Conservation (phyloP, 495 filamentous ascomycete species). For the Cercophora sp. region DNA sequence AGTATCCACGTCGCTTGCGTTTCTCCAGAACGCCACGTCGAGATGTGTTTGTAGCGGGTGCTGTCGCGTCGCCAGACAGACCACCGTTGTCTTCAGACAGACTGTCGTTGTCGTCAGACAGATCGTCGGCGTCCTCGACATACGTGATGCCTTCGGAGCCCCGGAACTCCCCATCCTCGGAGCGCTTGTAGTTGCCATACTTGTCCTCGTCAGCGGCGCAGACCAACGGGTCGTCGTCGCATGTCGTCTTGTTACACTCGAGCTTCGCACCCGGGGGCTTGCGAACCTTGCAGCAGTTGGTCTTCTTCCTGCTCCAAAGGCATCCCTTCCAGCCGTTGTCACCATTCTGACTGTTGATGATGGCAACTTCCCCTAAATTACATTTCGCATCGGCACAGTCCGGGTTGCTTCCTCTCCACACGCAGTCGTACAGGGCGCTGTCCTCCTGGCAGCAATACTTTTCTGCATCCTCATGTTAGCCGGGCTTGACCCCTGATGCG, state of each 20-base stretch:
- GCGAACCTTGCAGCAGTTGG: neutral
- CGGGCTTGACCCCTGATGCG: neutral
- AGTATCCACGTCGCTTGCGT: too few species aligned
- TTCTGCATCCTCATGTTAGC: neutral
- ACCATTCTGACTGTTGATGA: neutral
- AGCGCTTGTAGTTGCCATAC: neutral
- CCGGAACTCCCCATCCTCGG: too few species aligned
- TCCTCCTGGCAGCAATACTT: neutral
- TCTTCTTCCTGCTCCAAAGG: neutral
- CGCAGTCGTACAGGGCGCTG: neutral
- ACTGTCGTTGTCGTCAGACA: too few species aligned
- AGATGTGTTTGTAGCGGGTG: too few species aligned
- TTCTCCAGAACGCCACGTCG: too few species aligned
- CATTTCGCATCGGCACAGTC: neutral
- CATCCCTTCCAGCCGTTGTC: neutral
- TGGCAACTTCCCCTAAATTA: neutral
- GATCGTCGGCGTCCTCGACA: too few species aligned
- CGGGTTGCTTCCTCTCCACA: neutral
- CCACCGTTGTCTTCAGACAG: too few species aligned
- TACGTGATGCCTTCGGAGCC: too few species aligned
- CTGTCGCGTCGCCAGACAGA: too few species aligned
- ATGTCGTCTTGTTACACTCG: neutral
- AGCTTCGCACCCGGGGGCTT: neutral
- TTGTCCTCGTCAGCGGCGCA: neutral
- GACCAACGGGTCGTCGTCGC: neutral